Percentiles rank a stretch among this genome's conserved stretches.
phyloP scores from a whole-genome alignment of 2,329 filamentous ascomycete species.

The Fusarium xylarioides region DNA sequence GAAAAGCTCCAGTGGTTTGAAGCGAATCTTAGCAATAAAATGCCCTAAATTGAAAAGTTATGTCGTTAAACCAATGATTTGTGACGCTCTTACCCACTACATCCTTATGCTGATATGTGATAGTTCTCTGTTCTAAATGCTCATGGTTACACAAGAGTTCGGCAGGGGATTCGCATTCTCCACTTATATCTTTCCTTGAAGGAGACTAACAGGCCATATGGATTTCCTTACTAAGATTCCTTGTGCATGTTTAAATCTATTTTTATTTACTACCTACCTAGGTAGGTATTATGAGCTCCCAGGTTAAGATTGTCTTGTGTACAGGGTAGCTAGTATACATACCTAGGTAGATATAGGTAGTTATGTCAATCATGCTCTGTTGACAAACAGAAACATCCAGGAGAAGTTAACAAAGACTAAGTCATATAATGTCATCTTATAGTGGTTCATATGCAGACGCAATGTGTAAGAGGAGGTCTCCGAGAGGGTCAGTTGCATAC shows the following conservation, averaged over 20 bases:
- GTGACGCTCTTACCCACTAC: neutral
- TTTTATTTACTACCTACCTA: neutral
- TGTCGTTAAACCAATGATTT: neutral
- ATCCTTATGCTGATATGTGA: too few species aligned
- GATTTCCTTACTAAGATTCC: too few species aligned
- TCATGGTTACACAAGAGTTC: neutral
- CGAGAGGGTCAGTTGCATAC: neutral
- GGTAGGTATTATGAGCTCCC: neutral
- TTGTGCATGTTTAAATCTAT: neutral
- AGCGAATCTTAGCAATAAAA: neutral
- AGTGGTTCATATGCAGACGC: neutral
- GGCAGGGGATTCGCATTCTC: neutral
- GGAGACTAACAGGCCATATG: neutral
- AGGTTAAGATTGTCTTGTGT: too few species aligned
- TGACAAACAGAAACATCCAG: neutral
- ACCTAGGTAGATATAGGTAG: too few species aligned
- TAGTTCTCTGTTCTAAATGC: neutral
- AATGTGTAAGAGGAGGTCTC: too few species aligned
- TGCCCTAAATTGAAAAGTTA: neutral
- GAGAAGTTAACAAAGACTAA: neutral
- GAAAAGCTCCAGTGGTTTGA: neutral
- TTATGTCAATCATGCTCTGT: neutral
- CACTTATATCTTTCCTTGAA: neutral
- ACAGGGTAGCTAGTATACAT: neutral
- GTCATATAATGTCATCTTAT: neutral